Conservation (phyloP, 1,284 basidiomycete species). For the Paramarasmius palmivorus region DNA sequence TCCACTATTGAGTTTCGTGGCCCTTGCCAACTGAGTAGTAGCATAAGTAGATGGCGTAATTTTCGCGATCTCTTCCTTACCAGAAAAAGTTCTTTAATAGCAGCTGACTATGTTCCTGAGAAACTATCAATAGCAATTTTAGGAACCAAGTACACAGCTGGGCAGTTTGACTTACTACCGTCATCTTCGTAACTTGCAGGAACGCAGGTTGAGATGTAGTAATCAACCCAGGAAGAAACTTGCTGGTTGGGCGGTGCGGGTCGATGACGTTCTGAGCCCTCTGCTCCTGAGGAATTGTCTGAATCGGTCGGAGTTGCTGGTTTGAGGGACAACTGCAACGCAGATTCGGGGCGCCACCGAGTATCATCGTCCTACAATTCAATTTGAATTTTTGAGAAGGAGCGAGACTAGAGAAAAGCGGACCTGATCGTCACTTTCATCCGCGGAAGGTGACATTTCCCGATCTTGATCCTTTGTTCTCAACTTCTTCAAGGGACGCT, state of each 20-base stretch:
- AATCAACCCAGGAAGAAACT: constrained; percentile 12
- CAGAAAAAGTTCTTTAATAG: constrained; percentile 17
- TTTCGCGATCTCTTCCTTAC: constrained; percentile 1
- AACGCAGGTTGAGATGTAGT: constrained; percentile 6
- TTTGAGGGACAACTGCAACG: constrained; percentile 14
- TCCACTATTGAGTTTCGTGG: constrained; percentile 15
- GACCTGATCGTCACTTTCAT: background rate
- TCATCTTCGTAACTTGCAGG: constrained; percentile 5
- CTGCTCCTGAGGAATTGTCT: constrained; percentile 1
- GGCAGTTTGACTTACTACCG: constrained; percentile 9
- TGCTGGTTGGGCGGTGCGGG: background rate
- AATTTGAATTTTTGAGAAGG: background rate
- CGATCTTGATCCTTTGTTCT: background rate
- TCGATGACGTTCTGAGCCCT: background rate
- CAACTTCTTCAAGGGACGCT: constrained; percentile 1
- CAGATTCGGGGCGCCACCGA: constrained; percentile 12
- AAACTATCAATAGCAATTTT: constrained; percentile 2
- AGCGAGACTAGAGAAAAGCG: background rate
- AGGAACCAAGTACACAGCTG: background rate
- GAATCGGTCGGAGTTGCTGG: constrained; percentile 13
- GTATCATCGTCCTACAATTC: background rate
- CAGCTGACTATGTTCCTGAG: constrained; percentile 6
- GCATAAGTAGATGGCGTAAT: background rate
- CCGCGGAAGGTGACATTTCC: background rate
- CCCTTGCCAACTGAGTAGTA: constrained; percentile 15